These are phyloP conservation scores for Vaccinium darrowii DNA, from an alignment of 148 eudicot species.

Conservation along the genomic window DNA sequence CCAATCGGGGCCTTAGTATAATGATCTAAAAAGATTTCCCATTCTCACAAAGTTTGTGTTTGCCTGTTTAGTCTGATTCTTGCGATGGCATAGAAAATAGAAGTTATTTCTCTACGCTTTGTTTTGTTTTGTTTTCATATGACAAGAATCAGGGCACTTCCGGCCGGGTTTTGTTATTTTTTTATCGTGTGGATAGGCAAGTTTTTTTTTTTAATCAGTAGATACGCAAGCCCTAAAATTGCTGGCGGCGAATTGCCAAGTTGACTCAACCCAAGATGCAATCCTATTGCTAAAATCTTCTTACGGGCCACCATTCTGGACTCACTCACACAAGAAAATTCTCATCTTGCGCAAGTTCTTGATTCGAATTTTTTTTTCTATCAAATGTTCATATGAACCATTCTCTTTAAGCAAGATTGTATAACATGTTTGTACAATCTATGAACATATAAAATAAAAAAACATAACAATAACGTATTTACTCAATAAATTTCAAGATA, in stretches of 20 bases:
- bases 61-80: not conserved
- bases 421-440: not conserved
- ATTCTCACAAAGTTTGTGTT: too few species aligned
- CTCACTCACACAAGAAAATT: too few species aligned
- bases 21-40: not conserved
- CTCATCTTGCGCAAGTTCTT: too few species aligned
- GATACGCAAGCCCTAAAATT: not conserved
- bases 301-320: too few species aligned
- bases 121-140: not conserved
- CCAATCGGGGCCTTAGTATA: too few species aligned
- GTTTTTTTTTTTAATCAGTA: too few species aligned
- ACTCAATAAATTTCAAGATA: not conserved
- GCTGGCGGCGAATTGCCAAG: too few species aligned
- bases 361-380: not conserved
- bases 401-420: not conserved
- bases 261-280: too few species aligned
- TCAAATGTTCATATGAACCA: not conserved
- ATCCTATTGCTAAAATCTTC: too few species aligned
- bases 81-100: not conserved
- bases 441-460: too few species aligned
- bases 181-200: too few species aligned
- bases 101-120: not conserved
- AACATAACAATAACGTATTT: not conserved
- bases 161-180: not conserved
- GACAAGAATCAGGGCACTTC: not conserved